Evolutionary conservation across 2,329 filamentous ascomycete genomes (phyloP), one percentile per base, ranked within the genome.

Genomic region (Fusarium incarnatum): DNA sequence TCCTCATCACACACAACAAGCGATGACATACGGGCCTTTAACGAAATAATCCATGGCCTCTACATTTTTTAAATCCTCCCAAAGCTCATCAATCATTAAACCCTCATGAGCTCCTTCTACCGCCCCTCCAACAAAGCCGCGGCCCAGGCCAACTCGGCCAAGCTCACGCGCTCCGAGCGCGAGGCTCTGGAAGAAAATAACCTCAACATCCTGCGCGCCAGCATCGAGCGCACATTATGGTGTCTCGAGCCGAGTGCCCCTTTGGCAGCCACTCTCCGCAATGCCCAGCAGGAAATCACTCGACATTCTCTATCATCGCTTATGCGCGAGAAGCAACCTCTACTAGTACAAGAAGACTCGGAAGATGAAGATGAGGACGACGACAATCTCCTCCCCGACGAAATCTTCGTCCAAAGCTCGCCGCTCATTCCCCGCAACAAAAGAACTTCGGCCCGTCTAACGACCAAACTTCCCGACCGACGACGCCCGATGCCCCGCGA

Each of bases 71-170:
- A 25, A n/a, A 25, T 50, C 47, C n/a, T 56, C 58, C 10, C 32
- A 52, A 25, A 52, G 49, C 49, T 52, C 49, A 52, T 27, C 34
- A 52, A 28, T 27, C 37, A 52, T 18, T 41, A 52, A 42, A 52
- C 56, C 46, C 42, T 47, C 47, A 66, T 66, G 63, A 66, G 63
- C 63, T 60, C 61, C 41, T 58, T 66, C 22, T 66, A 66, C 54
- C 47, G 63, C 58, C 63, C 63, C 30, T 66, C 63, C 28, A 60
- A 40, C 32, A 66, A 50, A 42, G 47, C 46, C 40, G 25, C 63
- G 49, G 63, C 63, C 30, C 47, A 60, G 58, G 63, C 63, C 45
- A 55, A 55, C 23, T 60, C 58, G 30, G 61, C 63, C 30, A 66
- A 60, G 63, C 63, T 66, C 41, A 60, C 61, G 30, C 61, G 54